phyloP scores from a whole-genome alignment of 176 grass and related monocot species.

The Cymbopogon citratus region DNA sequence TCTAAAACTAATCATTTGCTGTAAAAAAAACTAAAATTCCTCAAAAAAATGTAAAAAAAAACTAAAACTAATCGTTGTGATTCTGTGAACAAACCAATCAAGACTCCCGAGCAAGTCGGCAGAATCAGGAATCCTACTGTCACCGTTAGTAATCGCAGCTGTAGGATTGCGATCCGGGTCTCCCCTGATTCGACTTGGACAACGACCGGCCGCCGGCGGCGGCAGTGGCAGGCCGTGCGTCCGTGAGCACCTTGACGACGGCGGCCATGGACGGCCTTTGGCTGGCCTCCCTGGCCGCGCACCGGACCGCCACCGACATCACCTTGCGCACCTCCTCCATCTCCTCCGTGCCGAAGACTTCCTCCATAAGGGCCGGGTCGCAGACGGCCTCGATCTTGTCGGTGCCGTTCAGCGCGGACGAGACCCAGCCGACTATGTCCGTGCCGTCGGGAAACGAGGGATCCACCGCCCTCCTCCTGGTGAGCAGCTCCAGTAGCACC shows the following conservation, averaged over 20 bases:
- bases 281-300: conserved; percentile 28
- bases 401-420: conserved; percentile 14
- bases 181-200: conserved; percentile 21
- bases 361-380: conserved; percentile 47
- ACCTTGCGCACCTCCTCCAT: conserved; percentile 50
- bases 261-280: conserved; percentile 50
- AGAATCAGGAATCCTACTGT: not conserved
- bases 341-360: conserved; percentile 39
- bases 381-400: conserved; percentile 42
- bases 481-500: conserved; percentile 70
- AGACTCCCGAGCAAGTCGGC: too few species aligned
- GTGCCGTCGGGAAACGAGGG: conserved; percentile 34
- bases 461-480: conserved; percentile 53
- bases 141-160: not conserved
- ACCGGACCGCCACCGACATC: conserved; percentile 50
- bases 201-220: not conserved
- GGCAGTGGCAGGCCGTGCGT: not conserved
- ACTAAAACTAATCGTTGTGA: too few species aligned
- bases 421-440: conserved; percentile 60
- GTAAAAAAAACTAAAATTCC: too few species aligned
- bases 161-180: not conserved
- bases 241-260: conserved; percentile 54
- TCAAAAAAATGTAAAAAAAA: too few species aligned
- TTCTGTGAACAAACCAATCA: too few species aligned
- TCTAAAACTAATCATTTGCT: too few species aligned